phyloP scores from a whole-genome alignment of 352 stramenopile species.

The Elongisporangium anandrum region DNA sequence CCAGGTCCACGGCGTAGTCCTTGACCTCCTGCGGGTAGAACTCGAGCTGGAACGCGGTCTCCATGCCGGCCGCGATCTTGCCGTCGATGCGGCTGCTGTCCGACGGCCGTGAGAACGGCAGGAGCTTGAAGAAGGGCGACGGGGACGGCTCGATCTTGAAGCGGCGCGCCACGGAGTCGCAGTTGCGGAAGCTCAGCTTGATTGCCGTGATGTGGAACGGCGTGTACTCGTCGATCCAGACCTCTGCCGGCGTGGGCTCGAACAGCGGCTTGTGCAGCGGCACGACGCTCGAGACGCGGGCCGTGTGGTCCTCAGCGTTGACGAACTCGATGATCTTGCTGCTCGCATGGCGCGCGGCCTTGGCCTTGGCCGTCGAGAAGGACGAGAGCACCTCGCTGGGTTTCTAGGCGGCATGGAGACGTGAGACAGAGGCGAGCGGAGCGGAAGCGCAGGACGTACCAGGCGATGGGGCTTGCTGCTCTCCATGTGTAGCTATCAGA shows the following conservation, averaged over 20 bases:
- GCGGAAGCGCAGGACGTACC: neutral
- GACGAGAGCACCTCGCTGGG: constrained; percentile 63
- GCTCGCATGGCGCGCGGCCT: constrained; percentile 27
- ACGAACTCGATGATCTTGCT: constrained; percentile 59
- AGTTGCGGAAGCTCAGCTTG: constrained; percentile 91
- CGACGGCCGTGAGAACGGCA: constrained; percentile 11
- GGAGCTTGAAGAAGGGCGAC: constrained; percentile 87
- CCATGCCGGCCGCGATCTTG: constrained; percentile 93
- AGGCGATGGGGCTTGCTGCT: neutral
- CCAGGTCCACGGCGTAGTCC: constrained; percentile 87
- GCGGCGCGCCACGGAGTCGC: constrained; percentile 85
- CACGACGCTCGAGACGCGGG: constrained; percentile 55
- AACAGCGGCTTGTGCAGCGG: constrained; percentile 87
- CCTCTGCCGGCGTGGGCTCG: constrained; percentile 65
- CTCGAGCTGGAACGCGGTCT: constrained; percentile 87
- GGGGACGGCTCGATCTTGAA: constrained; percentile 86
- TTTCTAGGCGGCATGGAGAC: constrained; percentile 22
- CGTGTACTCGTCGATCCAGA: constrained; percentile 93
- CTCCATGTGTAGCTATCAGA: neutral
- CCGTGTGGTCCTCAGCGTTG: constrained; percentile 71
- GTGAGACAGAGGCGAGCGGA: neutral
- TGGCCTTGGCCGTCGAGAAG: constrained; percentile 52
- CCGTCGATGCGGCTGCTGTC: constrained; percentile 35
- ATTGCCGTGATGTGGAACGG: constrained; percentile 79
- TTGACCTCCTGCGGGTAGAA: constrained; percentile 89